phyloP scores from a whole-genome alignment of 140 eudicot genomes.

The Ambrosia hybrid region DNA sequence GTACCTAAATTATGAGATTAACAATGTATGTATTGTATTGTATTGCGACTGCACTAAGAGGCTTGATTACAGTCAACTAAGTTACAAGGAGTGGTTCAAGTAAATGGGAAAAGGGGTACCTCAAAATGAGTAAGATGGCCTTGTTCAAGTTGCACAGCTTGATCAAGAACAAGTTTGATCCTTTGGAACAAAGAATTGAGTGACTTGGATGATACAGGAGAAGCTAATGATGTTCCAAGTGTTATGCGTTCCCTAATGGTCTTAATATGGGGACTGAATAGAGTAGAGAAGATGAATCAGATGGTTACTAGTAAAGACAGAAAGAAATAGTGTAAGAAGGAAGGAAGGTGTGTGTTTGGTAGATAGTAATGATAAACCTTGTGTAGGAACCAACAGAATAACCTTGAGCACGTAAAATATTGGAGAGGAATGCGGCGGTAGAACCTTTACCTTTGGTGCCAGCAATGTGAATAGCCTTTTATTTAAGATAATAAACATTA shows the following conservation, averaged over 20 bases:
- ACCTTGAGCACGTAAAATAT: conserved; percentile 81
- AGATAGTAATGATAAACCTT: conserved; percentile 37
- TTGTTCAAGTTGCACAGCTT: conserved; percentile 61
- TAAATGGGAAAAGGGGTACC: conserved; percentile 40
- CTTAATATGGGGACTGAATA: conserved; percentile 80
- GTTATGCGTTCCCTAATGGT: conserved; percentile 90
- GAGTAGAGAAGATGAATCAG: conserved; percentile 34
- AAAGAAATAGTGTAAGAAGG: too few species aligned
- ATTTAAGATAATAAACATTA: too few species aligned
- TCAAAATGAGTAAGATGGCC: conserved; percentile 82
- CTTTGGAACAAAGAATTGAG: conserved; percentile 56
- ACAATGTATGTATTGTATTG: background rate
- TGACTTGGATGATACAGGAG: conserved; percentile 62
- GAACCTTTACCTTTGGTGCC: conserved; percentile 99
- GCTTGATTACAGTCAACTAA: background rate
- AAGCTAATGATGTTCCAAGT: conserved; percentile 56
- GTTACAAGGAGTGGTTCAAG: too few species aligned
- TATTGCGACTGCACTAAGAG: too few species aligned
- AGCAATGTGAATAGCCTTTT: conserved; percentile 72
- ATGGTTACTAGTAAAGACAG: background rate
- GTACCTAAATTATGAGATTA: conserved; percentile 46
- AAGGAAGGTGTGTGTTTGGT: too few species aligned
- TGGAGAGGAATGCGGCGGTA: conserved; percentile 84
- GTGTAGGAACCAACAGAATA: conserved; percentile 93
- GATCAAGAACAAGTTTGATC: conserved; percentile 55